A percentile compares a stretch with the other conserved stretches of the same genome.
Evolutionary conservation across 1,139 yeast species (phyloP).

Genomic region (Kazachstania sp.): DNA sequence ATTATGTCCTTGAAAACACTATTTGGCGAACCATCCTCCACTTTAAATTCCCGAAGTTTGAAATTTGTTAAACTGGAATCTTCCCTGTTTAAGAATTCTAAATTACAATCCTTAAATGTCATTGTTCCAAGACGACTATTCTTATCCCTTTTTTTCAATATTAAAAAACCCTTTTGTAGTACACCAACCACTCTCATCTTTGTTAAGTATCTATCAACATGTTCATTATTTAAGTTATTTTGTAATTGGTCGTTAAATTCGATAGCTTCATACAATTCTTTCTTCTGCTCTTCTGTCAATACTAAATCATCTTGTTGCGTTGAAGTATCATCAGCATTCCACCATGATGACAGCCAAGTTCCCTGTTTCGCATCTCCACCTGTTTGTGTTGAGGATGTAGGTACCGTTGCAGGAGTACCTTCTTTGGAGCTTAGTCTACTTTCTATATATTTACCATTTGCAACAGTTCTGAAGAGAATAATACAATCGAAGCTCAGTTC

Average conservation of each 20-base stretch:
- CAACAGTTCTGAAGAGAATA: conserved; percentile 73
- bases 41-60: conserved; percentile 69
- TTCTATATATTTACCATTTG: conserved; percentile 56
- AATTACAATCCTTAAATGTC: conserved; percentile 72
- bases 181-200: conserved; percentile 58
- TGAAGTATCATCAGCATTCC: conserved; percentile 35
- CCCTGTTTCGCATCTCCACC: conserved; percentile 11
- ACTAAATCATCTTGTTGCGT: conserved; percentile 32
- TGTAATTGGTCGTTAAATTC: conserved; percentile 72
- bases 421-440: conserved; percentile 35
- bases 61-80: conserved; percentile 68
- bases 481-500: conserved; percentile 68
- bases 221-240: conserved; percentile 39
- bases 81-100: conserved; percentile 67
- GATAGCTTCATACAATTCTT: conserved; percentile 87
- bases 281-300: conserved; percentile 58
- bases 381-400: conserved; percentile 16
- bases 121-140: conserved; percentile 58
- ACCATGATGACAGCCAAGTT: conserved; percentile 59
- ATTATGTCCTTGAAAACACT: conserved; percentile 78
- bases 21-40: conserved; percentile 75
- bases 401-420: conserved; percentile 13
- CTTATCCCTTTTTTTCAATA: conserved; percentile 39
- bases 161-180: conserved; percentile 69
- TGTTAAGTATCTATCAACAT: conserved; percentile 67